Evolutionary conservation across 345 rosid species (phyloP), one percentile per base, ranked within the genome.

Genomic region (Anacardium occidentale): DNA sequence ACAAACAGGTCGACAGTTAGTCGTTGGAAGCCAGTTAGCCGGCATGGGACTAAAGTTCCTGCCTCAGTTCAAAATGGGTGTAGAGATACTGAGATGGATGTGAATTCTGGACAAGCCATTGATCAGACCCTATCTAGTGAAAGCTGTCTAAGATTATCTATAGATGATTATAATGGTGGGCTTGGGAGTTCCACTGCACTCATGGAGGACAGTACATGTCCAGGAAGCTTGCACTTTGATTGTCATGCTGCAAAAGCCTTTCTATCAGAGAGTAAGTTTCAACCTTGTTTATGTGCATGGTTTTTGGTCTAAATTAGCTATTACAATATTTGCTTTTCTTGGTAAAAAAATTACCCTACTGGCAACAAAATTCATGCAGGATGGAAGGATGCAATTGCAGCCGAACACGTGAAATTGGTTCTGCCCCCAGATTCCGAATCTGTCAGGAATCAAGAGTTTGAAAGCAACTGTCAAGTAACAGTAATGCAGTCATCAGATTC

Each of bases 301-400:
- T 7, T 42, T 66, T 32, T 54, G 69, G 29, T 52, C n/a, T 57
- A 44, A 50, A 20, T 52, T 32, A 50, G 8, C n/a, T 0, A 6
- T 29, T 10, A 25, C 18, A 4, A 2, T 42, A 53, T 70, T 47
- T 20, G 40, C 71, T n/a, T 60, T 62, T 54, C 66, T 47, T 54
- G 47, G 64, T 12, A 18, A 54, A 3, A 13, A n/a, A 51, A 10
- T 3, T 22, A 34, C 66, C 64, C 71, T 62, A 34, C 45, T 42
- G 42, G 7, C 53, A 57, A 10, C 45, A 71, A 6, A 34, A 55
- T 25, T 63, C 53, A 48, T 69, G 71, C 80, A 96, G 99, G 97
- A 82, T 96, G 99, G 99, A 91, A 87, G 81, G 88, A 84, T 81
- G 93, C 93, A 62, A 82, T 81, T 37, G 86, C 86, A 9, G 76